These are phyloP conservation scores for Neurospora terricola DNA, from an alignment of 495 filamentous ascomycete genomes.

Conservation along the genomic window DNA sequence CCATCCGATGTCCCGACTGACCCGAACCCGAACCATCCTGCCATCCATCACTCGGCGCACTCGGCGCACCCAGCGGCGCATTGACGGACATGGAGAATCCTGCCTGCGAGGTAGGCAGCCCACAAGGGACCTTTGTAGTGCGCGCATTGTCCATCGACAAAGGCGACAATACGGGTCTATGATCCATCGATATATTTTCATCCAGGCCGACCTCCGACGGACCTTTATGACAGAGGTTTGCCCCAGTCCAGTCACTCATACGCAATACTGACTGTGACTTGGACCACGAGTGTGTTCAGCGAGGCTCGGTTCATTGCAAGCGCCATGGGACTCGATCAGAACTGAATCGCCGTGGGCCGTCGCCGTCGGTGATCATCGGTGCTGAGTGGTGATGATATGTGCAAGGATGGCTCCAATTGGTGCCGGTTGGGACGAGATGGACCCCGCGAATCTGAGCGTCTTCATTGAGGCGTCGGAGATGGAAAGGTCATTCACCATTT, in stretches of 20 bases:
- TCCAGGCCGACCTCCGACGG: not conserved
- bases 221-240: not conserved
- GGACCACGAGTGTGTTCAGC: not conserved
- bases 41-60: not conserved
- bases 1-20: not conserved
- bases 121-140: not conserved
- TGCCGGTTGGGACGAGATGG: not conserved
- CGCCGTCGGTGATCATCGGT: not conserved
- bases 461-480: not conserved
- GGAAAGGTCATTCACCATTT: not conserved
- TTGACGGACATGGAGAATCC: not conserved
- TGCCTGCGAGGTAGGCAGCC: not conserved
- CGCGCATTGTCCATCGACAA: not conserved
- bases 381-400: not conserved
- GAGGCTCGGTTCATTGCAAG: not conserved
- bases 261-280: not conserved
- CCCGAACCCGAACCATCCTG: not conserved
- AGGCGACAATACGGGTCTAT: not conserved
- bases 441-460: not conserved
- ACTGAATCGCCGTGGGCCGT: not conserved
- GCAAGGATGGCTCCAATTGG: not conserved
- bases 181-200: not conserved
- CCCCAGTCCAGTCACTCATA: not conserved
- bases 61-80: not conserved
- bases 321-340: not conserved